phyloP scores from a whole-genome alignment of 495 filamentous ascomycete genomes.

The Recurvomyces mirabilis region DNA sequence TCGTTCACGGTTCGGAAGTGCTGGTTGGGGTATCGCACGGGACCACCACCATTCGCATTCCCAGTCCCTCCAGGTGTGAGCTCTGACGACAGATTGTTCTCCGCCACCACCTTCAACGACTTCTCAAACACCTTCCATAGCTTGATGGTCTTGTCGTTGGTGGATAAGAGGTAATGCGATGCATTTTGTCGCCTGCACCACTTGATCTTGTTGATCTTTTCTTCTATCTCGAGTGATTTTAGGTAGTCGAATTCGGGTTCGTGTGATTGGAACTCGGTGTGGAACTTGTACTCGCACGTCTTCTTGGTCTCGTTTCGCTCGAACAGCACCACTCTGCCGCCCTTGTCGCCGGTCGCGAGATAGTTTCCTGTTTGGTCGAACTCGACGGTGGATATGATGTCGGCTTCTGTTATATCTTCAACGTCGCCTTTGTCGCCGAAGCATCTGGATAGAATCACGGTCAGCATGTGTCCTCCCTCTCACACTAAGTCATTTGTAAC shows the following conservation, averaged over 20 bases:
- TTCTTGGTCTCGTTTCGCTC: slow-evolving; percentile 99
- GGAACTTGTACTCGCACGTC: slow-evolving; percentile 99
- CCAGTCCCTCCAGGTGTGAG: slow-evolving; percentile 63
- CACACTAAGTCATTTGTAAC: no score
- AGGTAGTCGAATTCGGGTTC: slow-evolving; percentile 99
- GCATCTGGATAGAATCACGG: slow-evolving; percentile 39
- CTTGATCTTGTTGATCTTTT: slow-evolving; percentile 99
- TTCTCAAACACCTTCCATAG: slow-evolving; percentile 99
- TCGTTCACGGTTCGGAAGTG: slow-evolving; percentile 71
- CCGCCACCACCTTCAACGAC: slow-evolving; percentile 93
- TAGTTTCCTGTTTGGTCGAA: slow-evolving; percentile 99
- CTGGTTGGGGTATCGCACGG: slow-evolving; percentile 53
- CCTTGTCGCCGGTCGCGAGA: slow-evolving; percentile 94
- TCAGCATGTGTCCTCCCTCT: background rate
- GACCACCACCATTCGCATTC: slow-evolving; percentile 60
- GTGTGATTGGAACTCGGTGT: slow-evolving; percentile 98
- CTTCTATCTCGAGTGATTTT: slow-evolving; percentile 97
- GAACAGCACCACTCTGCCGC: slow-evolving; percentile 89
- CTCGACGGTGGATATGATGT: slow-evolving; percentile 98
- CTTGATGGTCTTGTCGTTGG: slow-evolving; percentile 99
- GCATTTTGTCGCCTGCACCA: slow-evolving; percentile 98
- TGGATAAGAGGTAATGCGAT: slow-evolving; percentile 94
- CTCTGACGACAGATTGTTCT: slow-evolving; percentile 96
- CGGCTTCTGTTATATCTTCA: slow-evolving; percentile 99
- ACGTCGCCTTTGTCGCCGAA: slow-evolving; percentile 99